These are phyloP conservation scores for Paraurostyla sp. DNA, from an alignment of 73 alveolate species.

Conservation along the genomic window DNA sequence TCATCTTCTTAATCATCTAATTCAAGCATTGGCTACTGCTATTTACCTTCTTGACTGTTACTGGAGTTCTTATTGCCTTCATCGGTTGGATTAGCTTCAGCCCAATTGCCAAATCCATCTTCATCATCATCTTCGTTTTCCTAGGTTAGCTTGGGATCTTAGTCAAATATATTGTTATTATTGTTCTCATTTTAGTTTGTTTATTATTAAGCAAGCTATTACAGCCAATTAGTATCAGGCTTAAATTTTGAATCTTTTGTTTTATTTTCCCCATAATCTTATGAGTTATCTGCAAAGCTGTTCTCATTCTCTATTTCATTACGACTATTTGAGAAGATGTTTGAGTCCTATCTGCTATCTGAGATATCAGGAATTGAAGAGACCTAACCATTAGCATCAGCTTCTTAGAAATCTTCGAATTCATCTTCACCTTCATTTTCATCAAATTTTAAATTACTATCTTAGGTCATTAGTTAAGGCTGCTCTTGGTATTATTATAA, in stretches of 20 bases:
- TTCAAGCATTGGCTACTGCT: neutral
- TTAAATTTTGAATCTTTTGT: neutral
- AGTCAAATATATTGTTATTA: neutral
- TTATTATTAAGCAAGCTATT: slow-evolving; percentile 1
- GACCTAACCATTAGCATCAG: neutral
- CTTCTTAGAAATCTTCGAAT: slow-evolving; percentile 37
- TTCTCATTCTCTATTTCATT: slow-evolving; percentile 35
- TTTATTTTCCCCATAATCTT: slow-evolving; percentile 13
- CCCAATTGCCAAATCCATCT: slow-evolving; percentile 56
- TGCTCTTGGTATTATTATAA: too few species aligned
- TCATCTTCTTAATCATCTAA: slow-evolving; percentile 22
- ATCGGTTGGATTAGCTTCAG: neutral
- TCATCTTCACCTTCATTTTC: neutral
- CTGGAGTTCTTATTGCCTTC: neutral
- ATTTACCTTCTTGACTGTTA: neutral
- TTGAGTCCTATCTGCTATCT: slow-evolving; percentile 46
- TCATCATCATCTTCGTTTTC: slow-evolving; percentile 23
- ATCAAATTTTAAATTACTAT: neutral
- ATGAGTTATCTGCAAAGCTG: slow-evolving; percentile 42
- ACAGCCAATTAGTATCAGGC: slow-evolving; percentile 34
- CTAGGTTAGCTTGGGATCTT: neutral
- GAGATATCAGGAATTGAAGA: slow-evolving; percentile 1
- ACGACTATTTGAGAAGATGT: slow-evolving; percentile 28
- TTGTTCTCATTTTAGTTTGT: neutral
- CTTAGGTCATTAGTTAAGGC: neutral